Evolutionary conservation across 495 filamentous ascomycete genomes (phyloP).

Genomic region (Neurospora terricola): DNA sequence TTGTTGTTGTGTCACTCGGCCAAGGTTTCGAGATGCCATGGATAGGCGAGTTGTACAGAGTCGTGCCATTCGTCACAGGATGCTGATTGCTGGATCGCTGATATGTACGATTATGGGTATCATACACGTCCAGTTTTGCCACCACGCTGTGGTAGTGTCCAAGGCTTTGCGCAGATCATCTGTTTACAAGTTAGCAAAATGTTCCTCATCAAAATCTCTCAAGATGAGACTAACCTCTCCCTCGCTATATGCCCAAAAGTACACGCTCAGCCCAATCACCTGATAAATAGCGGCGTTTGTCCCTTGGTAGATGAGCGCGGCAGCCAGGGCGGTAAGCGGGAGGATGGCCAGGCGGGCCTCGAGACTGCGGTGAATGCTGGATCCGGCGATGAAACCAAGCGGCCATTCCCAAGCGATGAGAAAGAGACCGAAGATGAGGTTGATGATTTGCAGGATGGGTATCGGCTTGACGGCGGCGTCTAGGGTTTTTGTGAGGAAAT

Average conservation of each 20-base stretch:
- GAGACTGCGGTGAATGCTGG: constrained; percentile 72
- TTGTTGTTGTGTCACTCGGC: too few species aligned
- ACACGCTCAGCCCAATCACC: constrained; percentile 72
- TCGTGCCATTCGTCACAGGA: neutral
- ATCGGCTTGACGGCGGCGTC: constrained; percentile 75
- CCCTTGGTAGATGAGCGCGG: constrained; percentile 78
- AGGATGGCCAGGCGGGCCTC: constrained; percentile 76
- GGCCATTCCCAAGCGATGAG: constrained; percentile 91
- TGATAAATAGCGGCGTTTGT: constrained; percentile 92
- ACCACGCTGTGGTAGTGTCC: constrained; percentile 40
- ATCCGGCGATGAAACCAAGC: constrained; percentile 53
- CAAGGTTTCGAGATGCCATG: too few species aligned
- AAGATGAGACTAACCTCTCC: constrained; percentile 53
- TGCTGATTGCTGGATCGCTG: neutral
- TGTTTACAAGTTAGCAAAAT: constrained; percentile 13
- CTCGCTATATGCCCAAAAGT: constrained; percentile 95
- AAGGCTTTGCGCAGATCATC: constrained; percentile 43
- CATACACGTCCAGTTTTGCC: constrained; percentile 27
- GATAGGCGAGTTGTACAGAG: neutral
- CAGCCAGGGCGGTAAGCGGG: constrained; percentile 65
- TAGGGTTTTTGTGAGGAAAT: constrained; percentile 87
- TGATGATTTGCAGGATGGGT: constrained; percentile 87
- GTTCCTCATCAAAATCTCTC: neutral
- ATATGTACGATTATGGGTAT: neutral
- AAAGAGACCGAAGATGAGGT: constrained; percentile 78